Evolutionary conservation across 2,329 filamentous ascomycete genomes (phyloP).

Genomic region (Daldinia sp.): DNA sequence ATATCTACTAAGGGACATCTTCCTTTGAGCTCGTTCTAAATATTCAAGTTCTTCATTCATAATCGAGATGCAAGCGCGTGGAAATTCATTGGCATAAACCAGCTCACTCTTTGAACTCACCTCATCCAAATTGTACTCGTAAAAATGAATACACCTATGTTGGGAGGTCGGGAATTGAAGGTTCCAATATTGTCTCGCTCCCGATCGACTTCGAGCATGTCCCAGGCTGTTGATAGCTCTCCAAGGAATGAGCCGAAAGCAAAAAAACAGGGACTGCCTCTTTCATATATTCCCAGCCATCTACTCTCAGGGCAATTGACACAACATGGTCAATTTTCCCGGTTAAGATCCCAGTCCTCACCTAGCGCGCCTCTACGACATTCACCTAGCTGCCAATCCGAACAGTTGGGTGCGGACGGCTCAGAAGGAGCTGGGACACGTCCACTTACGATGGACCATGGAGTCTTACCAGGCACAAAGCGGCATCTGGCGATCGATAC

Average conservation of each 20-base stretch:
- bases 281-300: constrained; percentile 36
- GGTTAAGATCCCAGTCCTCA: constrained; percentile 43
- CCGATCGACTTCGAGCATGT: constrained; percentile 48
- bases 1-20: background rate
- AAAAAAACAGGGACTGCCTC: constrained; percentile 28
- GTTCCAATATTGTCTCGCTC: constrained; percentile 44
- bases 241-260: constrained; percentile 39
- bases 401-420: constrained; percentile 43
- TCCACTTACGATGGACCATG: constrained; percentile 3
- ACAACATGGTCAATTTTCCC: constrained; percentile 40
- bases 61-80: background rate
- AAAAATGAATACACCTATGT: constrained; percentile 19
- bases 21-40: background rate
- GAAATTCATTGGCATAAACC: background rate
- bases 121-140: background rate
- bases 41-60: background rate
- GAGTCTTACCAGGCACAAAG: background rate
- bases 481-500: constrained; percentile 5
- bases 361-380: constrained; percentile 12
- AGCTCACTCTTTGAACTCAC: background rate
- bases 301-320: constrained; percentile 30
- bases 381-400: constrained; percentile 4
- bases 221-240: constrained; percentile 29
- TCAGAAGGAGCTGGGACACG: constrained; percentile 29
- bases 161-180: constrained; percentile 18